phyloP scores from a whole-genome alignment of 2,329 filamentous ascomycete species.

The Penicillium sp. region DNA sequence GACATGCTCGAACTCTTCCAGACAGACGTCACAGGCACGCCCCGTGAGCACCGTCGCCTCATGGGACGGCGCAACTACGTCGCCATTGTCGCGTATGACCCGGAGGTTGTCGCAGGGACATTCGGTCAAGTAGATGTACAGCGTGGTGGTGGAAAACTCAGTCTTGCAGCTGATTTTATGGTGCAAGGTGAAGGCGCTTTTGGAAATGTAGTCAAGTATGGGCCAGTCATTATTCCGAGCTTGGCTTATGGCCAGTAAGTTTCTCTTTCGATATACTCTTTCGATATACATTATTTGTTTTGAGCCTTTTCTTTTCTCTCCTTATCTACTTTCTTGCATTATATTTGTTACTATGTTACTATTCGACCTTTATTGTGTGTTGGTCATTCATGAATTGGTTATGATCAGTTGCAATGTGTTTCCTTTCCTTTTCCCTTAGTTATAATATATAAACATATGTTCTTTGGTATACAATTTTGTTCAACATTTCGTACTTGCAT shows the following conservation, averaged over 20 bases:
- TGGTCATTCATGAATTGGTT: background rate
- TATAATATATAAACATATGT: background rate
- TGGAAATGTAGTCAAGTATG: conserved; percentile 85
- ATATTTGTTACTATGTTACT: background rate
- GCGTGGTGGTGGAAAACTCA: conserved; percentile 56
- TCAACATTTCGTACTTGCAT: background rate
- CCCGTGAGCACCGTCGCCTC: conserved; percentile 80
- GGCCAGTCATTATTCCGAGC: conserved; percentile 89
- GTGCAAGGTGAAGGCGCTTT: conserved; percentile 87
- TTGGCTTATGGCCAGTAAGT: conserved; percentile 49
- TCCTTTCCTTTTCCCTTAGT: background rate
- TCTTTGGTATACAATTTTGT: background rate
- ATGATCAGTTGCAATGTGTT: conserved; percentile 11
- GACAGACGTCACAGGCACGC: conserved; percentile 78
- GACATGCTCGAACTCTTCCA: conserved; percentile 99
- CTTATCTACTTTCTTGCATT: background rate
- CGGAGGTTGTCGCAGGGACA: conserved; percentile 62
- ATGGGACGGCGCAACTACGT: conserved; percentile 94
- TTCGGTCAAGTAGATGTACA: conserved; percentile 32
- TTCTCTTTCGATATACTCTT: background rate
- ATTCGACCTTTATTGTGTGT: background rate
- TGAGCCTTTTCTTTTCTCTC: background rate
- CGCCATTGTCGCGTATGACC: conserved; percentile 90
- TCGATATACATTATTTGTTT: background rate
- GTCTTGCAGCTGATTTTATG: conserved; percentile 91